Conservation (phyloP, 305 asterid genomes). For the Solanum hybrid region DNA sequence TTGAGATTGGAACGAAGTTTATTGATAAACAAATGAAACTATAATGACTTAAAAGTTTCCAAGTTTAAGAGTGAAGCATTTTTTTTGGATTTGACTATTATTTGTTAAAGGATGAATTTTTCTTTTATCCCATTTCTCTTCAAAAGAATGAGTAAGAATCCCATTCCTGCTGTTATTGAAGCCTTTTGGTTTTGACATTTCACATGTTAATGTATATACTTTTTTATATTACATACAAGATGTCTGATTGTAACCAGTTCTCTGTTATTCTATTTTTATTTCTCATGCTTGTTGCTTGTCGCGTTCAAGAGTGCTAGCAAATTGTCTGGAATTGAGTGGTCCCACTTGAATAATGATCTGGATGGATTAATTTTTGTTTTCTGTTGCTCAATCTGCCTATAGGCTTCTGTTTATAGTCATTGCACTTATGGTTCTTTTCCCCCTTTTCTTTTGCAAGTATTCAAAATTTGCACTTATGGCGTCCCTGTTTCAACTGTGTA, state of each 20-base stretch:
- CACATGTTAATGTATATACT: not conserved
- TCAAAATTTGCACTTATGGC: not conserved
- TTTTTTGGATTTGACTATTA: not conserved
- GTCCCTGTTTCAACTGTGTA: constrained; percentile 1
- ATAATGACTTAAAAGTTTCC: not conserved
- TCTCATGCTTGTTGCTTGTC: not conserved
- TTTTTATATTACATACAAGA: not conserved
- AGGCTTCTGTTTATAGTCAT: not conserved
- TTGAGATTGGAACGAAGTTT: not conserved
- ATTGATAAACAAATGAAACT: not conserved
- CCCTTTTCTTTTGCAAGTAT: not conserved
- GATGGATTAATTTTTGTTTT: not conserved
- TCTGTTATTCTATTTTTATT: not conserved
- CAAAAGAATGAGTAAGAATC: not conserved
- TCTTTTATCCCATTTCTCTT: not conserved
- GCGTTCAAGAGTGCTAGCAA: not conserved
- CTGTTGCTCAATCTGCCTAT: not conserved
- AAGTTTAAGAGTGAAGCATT: not conserved
- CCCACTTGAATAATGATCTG: not conserved
- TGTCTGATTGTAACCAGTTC: not conserved
- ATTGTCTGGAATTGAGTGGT: not conserved
- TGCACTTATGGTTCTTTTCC: not conserved
- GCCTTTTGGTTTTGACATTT: not conserved
- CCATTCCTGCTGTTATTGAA: not conserved
- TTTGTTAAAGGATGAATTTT: not conserved